Base-by-base conservation (phyloP, 169 alveolate genomes). In the Plasmodium malariae region DNA sequence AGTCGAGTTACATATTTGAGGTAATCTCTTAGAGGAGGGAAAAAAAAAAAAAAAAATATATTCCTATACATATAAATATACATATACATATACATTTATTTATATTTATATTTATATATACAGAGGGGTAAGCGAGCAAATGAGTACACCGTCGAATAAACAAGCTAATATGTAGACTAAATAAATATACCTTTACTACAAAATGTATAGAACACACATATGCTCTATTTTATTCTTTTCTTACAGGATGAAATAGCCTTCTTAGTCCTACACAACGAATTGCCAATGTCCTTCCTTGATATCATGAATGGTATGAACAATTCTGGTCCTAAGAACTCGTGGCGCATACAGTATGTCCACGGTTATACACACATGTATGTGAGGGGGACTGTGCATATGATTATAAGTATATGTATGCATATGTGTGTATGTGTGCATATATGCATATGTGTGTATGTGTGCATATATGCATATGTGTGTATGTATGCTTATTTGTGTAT, bases 191-290 rank as follows among this genome's bases (percentile, higher is more conserved):
- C n/a, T n/a, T n/a, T n/a, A n/a, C n/a, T n/a, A n/a, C n/a, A n/a
- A n/a, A n/a, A n/a, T n/a, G n/a, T n/a, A n/a, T n/a, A n/a, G n/a
- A n/a, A 30, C 14, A n/a, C 49, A 4, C 0, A 40, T 48, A 2
- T 0, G 1, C 48, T 26, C 21, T 21, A 14, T 21, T 17, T 40
- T 7, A 14, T 60, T 32, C 9, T 34, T 49, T 67, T 17, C 40
- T 32, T 43, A 6, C 17, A 76, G 89, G 76, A 76, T 11, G 89
- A 76, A 76, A 76, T 76, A n/a, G 89, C 73, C 7, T 76, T 76
- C 54, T 11, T 76, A 32, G 76, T 76, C 1, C 63, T 76, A 24
- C 49, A 63, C 9, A 76, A 76, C 26, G 89, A 76, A 0, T 32
- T 76, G 1, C 89, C 89, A 0, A 76, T 76, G 76, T 76, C 89